A percentile compares a stretch with the other conserved stretches of the same genome.
phyloP scores from a whole-genome alignment of 305 asterid genomes.

The Nicotiana rustica region DNA sequence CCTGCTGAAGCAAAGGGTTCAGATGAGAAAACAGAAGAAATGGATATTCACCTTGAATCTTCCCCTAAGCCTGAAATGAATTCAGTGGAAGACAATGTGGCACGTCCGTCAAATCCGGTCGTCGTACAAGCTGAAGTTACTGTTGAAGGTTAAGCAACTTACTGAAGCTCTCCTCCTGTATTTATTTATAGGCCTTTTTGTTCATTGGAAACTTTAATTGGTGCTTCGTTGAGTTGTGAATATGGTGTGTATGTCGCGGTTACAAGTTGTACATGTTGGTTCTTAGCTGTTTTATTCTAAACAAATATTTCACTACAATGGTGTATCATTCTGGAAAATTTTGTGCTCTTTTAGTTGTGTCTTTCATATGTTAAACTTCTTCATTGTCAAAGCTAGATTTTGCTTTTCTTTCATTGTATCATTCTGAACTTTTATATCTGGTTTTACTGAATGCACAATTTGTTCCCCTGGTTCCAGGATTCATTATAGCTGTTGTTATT shows the following conservation, averaged over 20 bases:
- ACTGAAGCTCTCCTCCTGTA: background rate
- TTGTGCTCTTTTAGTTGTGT: background rate
- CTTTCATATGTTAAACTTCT: constrained; percentile 12
- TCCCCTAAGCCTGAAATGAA: constrained; percentile 29
- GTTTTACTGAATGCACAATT: background rate
- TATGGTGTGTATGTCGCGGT: constrained; percentile 29
- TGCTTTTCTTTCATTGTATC: background rate
- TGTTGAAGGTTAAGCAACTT: constrained; percentile 44
- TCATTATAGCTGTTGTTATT: background rate
- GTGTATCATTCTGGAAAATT: constrained; percentile 17
- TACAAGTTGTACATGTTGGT: constrained; percentile 30
- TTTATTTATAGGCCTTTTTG: constrained; percentile 7
- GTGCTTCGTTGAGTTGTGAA: constrained; percentile 33
- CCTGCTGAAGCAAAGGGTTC: constrained; percentile 36
- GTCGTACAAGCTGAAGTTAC: constrained; percentile 33
- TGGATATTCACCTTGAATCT: background rate
- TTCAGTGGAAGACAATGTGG: constrained; percentile 32
- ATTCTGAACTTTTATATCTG: background rate
- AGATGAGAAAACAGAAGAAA: constrained; percentile 34
- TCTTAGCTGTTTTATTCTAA: constrained; percentile 17
- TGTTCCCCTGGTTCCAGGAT: background rate
- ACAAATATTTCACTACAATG: background rate
- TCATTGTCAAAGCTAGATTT: background rate
- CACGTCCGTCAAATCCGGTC: constrained; percentile 36
- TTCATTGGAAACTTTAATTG: background rate